Evolutionary conservation across 306 rosid species (phyloP), one percentile per base, ranked within the genome.

Genomic region (Cicer bijugum): DNA sequence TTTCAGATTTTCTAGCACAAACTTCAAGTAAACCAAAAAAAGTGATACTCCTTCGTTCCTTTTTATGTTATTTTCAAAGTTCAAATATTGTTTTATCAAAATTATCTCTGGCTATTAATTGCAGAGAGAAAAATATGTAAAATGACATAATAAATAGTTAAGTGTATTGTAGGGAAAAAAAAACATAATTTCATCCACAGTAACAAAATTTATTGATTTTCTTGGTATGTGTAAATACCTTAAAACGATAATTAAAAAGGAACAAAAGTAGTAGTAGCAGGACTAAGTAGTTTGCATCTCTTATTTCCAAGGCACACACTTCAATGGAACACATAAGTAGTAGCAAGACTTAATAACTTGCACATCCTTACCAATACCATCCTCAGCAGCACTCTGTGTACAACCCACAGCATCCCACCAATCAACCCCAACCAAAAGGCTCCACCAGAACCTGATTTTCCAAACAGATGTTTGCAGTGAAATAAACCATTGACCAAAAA

Each of bases 351-450:
- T 53, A 38, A 75, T 53, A 81, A 75, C 65, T 50, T 50, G 68
- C 55, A 56, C 47, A 67, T 81, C 77, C 85, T 79, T 89, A 94
- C 98, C 97, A 84, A 91, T 94, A 74, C 95, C 92, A 77, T 94
- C 97, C 84, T 94, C 98, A 12, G 97, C 97, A 75, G 97, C 97
- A 87, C 98, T 91, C 82, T 94, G 98, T 12, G 97, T 89, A 75
- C 97, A 91, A 44, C 97, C 98, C 75, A 91, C 96, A 68, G 97
- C 98, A 87, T 94, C 98, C 98, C 98, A 94, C 97, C 98, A 94
- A 89, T 94, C 94, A 84, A 94, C 95, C 71, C 98, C 98, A 81
- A 91, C 96, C 80, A 89, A 84, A 83, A 94, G 96, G 85, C 98
- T 94, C 97, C 97, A 94, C 98, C 98, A 94, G 87, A 94, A 94